Evolutionary conservation across 2,329 filamentous ascomycete genomes (phyloP).

Genomic region (Fusarium austroafricanum): DNA sequence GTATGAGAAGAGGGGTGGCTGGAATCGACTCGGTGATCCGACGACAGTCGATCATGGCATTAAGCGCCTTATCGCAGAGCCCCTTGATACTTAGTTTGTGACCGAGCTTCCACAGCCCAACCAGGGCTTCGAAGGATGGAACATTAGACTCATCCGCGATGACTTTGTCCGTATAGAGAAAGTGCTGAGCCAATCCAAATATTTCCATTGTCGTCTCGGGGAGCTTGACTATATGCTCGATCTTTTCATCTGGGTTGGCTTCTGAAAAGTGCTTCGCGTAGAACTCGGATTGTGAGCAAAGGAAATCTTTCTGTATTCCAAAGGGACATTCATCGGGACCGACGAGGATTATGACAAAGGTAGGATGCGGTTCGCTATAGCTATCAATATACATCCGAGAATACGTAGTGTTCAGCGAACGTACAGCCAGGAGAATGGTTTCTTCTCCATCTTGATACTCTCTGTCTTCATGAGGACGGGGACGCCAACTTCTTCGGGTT

Average conservation of each 20-base stretch:
- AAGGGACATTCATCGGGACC: constrained; percentile 65
- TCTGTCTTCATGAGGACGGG: constrained; percentile 18
- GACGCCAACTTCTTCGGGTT: constrained; percentile 19
- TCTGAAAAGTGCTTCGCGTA: constrained; percentile 60
- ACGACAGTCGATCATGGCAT: constrained; percentile 68
- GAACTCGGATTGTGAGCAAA: constrained; percentile 63
- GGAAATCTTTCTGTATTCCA: constrained; percentile 68
- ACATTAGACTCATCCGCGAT: constrained; percentile 56
- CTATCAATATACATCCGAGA: constrained; percentile 15
- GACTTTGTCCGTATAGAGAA: constrained; percentile 64
- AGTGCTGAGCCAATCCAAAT: constrained; percentile 67
- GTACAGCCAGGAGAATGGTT: constrained; percentile 56
- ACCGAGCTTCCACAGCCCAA: constrained; percentile 68
- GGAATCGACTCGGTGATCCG: constrained; percentile 66
- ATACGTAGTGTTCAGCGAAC: constrained; percentile 4
- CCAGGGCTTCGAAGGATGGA: constrained; percentile 65
- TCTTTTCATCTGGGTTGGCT: constrained; percentile 49
- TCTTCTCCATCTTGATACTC: constrained; percentile 22
- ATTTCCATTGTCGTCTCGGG: constrained; percentile 61
- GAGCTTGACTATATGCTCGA: constrained; percentile 64
- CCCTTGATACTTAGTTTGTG: constrained; percentile 64
- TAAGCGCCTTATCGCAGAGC: constrained; percentile 66
- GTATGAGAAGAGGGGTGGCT: constrained; percentile 67
- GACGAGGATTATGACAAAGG: constrained; percentile 66
- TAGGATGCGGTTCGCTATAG: constrained; percentile 63